These are phyloP conservation scores for Dactylorhiza incarnata DNA, from an alignment of 106 monocot genomes.

Conservation along the genomic window DNA sequence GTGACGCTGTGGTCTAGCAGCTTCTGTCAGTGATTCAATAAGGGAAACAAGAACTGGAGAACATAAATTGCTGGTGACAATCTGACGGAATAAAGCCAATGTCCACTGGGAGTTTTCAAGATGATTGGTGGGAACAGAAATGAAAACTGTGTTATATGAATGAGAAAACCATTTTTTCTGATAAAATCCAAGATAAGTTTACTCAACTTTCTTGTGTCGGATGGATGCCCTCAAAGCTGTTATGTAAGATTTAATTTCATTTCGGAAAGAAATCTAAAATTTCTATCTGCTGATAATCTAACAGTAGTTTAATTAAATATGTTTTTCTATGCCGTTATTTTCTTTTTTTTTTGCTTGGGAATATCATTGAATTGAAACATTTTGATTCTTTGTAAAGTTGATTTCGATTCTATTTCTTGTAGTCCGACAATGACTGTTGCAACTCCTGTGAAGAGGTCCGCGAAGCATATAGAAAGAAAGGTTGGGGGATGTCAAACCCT, in stretches of 20 bases:
- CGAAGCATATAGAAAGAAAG: constrained; percentile 93
- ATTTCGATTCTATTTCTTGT: constrained; percentile 4
- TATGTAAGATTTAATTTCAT: not conserved
- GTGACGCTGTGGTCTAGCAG: too few species aligned
- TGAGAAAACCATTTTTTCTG: not conserved
- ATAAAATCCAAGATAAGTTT: not conserved
- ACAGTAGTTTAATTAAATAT: not conserved
- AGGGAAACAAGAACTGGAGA: too few species aligned
- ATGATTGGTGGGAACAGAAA: not conserved
- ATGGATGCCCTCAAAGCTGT: not conserved
- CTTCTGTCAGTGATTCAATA: too few species aligned
- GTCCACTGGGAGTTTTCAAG: too few species aligned
- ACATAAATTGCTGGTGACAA: too few species aligned
- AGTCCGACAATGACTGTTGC: constrained; percentile 95
- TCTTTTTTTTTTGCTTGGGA: not conserved
- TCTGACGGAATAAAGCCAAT: too few species aligned
- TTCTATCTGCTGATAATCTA: not conserved
- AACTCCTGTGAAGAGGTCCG: constrained; percentile 98
- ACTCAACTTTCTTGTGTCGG: not conserved
- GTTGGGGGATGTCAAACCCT: constrained; percentile 81
- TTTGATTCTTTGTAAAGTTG: constrained; percentile 2
- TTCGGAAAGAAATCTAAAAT: not conserved
- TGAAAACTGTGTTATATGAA: not conserved
- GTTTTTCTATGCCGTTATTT: not conserved
- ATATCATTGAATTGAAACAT: not conserved